A percentile compares a stretch with the other conserved stretches of the same genome.
These are phyloP conservation scores for Cryomyces minteri DNA, from an alignment of 495 filamentous ascomycete species.

Conservation along the genomic window DNA sequence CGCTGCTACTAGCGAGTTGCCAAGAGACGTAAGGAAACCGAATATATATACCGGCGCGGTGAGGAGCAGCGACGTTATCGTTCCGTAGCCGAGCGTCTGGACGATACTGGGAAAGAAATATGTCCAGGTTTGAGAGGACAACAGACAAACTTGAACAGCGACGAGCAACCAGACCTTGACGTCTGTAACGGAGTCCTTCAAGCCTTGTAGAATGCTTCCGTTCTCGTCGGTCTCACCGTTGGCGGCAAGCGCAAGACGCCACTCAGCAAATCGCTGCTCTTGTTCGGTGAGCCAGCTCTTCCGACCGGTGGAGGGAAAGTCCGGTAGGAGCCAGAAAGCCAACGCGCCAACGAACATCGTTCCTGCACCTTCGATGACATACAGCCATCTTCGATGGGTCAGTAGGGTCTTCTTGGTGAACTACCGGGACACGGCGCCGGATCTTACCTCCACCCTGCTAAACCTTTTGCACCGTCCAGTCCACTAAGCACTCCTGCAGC, in stretches of 20 bases:
- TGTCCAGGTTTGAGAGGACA: no score
- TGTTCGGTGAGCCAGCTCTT: no score
- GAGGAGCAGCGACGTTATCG: background rate
- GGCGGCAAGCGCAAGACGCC: slow-evolving; percentile 28
- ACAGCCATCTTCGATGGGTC: no score
- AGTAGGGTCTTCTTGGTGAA: no score
- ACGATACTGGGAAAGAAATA: slow-evolving; percentile 1
- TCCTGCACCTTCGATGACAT: no score
- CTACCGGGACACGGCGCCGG: no score
- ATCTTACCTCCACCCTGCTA: background rate
- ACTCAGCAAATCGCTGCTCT: slow-evolving; percentile 26
- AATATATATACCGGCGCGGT: slow-evolving; percentile 2
- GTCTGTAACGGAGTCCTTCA: slow-evolving; percentile 23
- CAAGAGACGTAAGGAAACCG: background rate
- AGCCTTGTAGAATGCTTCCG: slow-evolving; percentile 17
- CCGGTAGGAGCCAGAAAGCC: no score
- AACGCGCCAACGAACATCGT: no score
- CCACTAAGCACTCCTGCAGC: slow-evolving; percentile 10
- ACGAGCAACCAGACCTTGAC: slow-evolving; percentile 27
- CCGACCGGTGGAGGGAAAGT: no score
- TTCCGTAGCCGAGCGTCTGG: background rate
- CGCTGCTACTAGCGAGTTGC: background rate
- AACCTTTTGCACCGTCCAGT: background rate
- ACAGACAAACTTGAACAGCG: no score
- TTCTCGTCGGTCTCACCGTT: slow-evolving; percentile 17